Evolutionary conservation across 2,329 filamentous ascomycete genomes (phyloP), one percentile per base, ranked within the genome.

Genomic region (Diplodia sapinea): DNA sequence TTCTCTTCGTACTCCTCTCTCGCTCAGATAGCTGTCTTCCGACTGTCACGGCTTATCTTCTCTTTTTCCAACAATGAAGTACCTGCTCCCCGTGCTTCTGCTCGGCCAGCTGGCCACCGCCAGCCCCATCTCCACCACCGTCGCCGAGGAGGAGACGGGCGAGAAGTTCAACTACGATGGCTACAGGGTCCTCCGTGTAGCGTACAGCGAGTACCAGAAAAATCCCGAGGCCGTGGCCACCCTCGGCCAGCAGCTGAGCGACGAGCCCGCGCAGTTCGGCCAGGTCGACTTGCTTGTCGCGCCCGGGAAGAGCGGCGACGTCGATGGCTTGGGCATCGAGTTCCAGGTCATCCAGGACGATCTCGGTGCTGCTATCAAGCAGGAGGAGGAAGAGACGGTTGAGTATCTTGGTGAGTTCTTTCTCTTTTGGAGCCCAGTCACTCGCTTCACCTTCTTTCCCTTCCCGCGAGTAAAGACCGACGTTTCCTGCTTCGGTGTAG

Each of bases 231-330:
- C 69, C 23, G 68, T 79, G 47, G 74, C 77, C 65, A 68, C 73
- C 57, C 69, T 79, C 29, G 74, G 74, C 13, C 72, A 75, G 20
- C 75, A 78, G 66, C 61, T 78, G 9, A 69, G 77, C 63, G 78
- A 76, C 65, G 74, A 75, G 52, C 76, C 75, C 49, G 73, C 73
- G 38, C 67, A 72, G 0, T 76, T 74, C 2, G 69, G 74, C 31
- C 69, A 77, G 17, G 75, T 79, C 23, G 77, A 79, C 68, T 71
- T 79, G n/a, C 76, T 78, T 23, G 76, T 79, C 15, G 72, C 76
- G 13, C 76, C 77, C 2, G 72, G 76, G 13, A 74, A 77, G n/a
- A 68, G 75, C 52, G 72, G 73, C 47, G 74, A 75, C 13, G 67
- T 79, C 64, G 73, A 66, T 54, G 73, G 73, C 31, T 68, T 78